phyloP scores from a whole-genome alignment of 202 grass and related monocot species.

The Schoenoplectus tabernaemontani region DNA sequence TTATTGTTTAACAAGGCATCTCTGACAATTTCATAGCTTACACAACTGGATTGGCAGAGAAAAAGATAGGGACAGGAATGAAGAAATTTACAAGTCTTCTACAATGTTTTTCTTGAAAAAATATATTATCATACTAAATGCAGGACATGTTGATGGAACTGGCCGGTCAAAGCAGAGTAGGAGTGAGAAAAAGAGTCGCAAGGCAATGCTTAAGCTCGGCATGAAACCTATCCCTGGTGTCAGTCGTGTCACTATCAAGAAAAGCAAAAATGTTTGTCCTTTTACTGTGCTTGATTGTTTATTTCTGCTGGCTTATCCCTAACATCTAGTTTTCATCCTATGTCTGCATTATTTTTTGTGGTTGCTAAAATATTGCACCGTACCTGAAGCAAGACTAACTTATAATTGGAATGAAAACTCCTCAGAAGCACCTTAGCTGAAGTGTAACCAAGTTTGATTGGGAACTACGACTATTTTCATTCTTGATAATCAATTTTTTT shows the following conservation, averaged over 20 bases:
- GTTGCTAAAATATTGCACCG: neutral
- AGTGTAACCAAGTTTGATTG: neutral
- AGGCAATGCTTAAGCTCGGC: conserved; percentile 67
- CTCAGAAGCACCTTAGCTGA: neutral
- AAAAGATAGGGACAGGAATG: neutral
- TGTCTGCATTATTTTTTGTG: neutral
- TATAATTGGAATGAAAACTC: neutral
- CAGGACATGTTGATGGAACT: conserved; percentile 29
- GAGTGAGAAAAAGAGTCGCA: conserved; percentile 79
- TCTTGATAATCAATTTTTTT: neutral
- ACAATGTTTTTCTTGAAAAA: neutral
- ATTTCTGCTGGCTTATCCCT: neutral
- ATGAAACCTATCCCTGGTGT: conserved; percentile 52
- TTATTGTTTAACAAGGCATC: neutral
- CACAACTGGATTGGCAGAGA: neutral
- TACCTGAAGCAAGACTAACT: neutral
- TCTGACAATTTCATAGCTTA: neutral
- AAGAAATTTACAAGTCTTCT: neutral
- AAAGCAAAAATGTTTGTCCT: conserved; percentile 49
- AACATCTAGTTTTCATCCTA: neutral
- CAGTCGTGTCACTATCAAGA: conserved; percentile 52
- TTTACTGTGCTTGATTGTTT: neutral
- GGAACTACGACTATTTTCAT: neutral
- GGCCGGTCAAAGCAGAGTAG: conserved; percentile 44
- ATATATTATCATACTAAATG: neutral